Evolutionary conservation across 139 green algal genomes (phyloP).

Genomic region (Mychonastes homosphaera): DNA sequence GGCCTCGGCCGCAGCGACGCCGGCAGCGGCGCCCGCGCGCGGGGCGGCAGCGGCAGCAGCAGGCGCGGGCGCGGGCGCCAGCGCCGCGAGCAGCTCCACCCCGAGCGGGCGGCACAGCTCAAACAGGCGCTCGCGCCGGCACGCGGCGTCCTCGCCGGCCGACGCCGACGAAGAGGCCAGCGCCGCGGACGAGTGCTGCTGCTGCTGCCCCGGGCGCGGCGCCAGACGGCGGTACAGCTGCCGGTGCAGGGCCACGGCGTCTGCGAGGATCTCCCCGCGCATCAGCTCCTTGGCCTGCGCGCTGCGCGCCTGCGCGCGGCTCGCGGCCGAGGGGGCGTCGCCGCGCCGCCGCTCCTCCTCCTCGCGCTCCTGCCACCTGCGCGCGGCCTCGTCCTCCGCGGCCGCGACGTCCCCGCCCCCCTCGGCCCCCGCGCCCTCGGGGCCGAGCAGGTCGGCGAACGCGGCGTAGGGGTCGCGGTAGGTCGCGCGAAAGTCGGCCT

Average conservation of each 20-base stretch:
- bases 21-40: conserved; percentile 15
- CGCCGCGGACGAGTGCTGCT: no score
- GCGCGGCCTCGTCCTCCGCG: neutral
- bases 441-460: conserved; percentile 59
- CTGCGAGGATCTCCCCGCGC: conserved; percentile 44
- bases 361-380: neutral
- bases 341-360: conserved; percentile 3
- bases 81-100: conserved; percentile 18
- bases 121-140: conserved; percentile 28
- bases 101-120: conserved; percentile 42
- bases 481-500: conserved; percentile 43
- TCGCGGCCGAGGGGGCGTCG: conserved; percentile 13
- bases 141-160: conserved; percentile 7
- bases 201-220: conserved; percentile 5
- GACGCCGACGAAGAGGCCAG: no score
- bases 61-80: neutral
- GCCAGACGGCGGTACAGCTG: conserved; percentile 24
- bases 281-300: conserved; percentile 39
- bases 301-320: conserved; percentile 29
- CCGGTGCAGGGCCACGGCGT: conserved; percentile 50
- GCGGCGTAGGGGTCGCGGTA: conserved; percentile 55
- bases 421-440: conserved; percentile 24
- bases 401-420: neutral
- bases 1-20: conserved; percentile 6
- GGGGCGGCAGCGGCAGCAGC: neutral